Evolutionary conservation across 2,329 filamentous ascomycete genomes (phyloP).

Genomic region (Teratosphaeria zuluensis): DNA sequence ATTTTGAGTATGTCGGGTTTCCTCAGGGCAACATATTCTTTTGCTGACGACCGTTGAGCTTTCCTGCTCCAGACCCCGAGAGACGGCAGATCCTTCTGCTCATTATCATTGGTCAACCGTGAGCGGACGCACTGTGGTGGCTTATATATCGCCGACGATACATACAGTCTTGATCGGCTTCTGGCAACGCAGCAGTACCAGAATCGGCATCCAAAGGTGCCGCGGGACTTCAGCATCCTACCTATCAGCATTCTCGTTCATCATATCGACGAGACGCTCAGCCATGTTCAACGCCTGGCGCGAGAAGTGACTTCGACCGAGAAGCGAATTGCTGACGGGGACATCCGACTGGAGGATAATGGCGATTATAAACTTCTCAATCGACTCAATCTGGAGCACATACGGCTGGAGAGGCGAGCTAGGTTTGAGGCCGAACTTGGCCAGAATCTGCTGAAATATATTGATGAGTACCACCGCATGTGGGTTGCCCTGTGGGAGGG

Average conservation of each 20-base stretch:
- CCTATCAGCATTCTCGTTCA: conserved; percentile 22
- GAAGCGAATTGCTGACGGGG: conserved; percentile 23
- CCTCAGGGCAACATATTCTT: not conserved
- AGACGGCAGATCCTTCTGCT: conserved; percentile 25
- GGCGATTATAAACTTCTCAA: conserved; percentile 27
- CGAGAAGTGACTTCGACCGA: conserved; percentile 23
- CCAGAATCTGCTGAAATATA: conserved; percentile 22
- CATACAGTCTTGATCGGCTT: conserved; percentile 19
- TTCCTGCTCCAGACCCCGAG: conserved; percentile 27
- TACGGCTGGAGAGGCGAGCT: conserved; percentile 21
- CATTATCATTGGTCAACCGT: conserved; percentile 25
- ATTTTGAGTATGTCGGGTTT: conserved; percentile 16
- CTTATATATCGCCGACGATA: conserved; percentile 20
- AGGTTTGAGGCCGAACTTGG: conserved; percentile 26
- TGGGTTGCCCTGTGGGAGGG: conserved; percentile 23
- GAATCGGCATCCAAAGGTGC: conserved; percentile 25
- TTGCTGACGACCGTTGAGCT: conserved; percentile 6
- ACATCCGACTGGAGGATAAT: conserved; percentile 24
- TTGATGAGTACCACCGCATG: conserved; percentile 22
- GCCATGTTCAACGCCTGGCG: conserved; percentile 20
- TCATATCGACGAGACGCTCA: conserved; percentile 24
- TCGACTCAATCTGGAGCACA: conserved; percentile 24
- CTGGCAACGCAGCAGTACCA: conserved; percentile 19
- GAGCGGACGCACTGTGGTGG: conserved; percentile 23
- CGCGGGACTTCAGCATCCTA: conserved; percentile 24